Percentiles rank a stretch among this genome's conserved stretches.
phyloP scores from a whole-genome alignment of 352 stramenopile genomes.

The Phytopythium ostracodes region DNA sequence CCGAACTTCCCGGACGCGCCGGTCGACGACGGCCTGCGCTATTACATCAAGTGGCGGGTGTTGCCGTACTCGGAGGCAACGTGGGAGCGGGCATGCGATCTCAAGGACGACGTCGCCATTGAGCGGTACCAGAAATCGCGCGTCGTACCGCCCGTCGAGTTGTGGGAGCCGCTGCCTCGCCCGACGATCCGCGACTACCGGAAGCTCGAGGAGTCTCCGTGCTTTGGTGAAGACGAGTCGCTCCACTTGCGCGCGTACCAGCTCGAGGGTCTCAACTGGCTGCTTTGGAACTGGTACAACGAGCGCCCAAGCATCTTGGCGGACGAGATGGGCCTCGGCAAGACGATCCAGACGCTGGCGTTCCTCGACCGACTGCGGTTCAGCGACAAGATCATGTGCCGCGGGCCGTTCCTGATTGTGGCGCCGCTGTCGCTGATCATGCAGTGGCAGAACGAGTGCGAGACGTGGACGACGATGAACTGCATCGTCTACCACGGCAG shows the following conservation, averaged over 20 bases:
- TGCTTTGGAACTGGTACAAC: constrained; percentile 90
- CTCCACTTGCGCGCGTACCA: constrained; percentile 81
- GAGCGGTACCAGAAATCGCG: constrained; percentile 60
- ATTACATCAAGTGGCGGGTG: constrained; percentile 87
- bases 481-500: constrained; percentile 99
- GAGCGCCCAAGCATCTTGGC: constrained; percentile 84
- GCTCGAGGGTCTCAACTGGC: constrained; percentile 86
- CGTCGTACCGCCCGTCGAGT: constrained; percentile 52
- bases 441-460: constrained; percentile 99
- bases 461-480: constrained; percentile 98
- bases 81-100: constrained; percentile 84
- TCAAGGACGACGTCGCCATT: constrained; percentile 84
- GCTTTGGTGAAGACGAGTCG: constrained; percentile 70
- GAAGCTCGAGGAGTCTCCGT: constrained; percentile 76
- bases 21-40: constrained; percentile 84
- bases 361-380: constrained; percentile 94
- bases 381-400: constrained; percentile 87
- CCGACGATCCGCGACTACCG: constrained; percentile 81
- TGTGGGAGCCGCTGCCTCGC: constrained; percentile 53
- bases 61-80: constrained; percentile 84
- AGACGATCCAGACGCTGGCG: constrained; percentile 90
- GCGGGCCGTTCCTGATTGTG: constrained; percentile 97
- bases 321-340: constrained; percentile 92
- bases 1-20: constrained; percentile 51
- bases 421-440: constrained; percentile 97